Base-by-base conservation (phyloP, 352 stramenopile genomes). In the Phytopythium kandeliae region DNA sequence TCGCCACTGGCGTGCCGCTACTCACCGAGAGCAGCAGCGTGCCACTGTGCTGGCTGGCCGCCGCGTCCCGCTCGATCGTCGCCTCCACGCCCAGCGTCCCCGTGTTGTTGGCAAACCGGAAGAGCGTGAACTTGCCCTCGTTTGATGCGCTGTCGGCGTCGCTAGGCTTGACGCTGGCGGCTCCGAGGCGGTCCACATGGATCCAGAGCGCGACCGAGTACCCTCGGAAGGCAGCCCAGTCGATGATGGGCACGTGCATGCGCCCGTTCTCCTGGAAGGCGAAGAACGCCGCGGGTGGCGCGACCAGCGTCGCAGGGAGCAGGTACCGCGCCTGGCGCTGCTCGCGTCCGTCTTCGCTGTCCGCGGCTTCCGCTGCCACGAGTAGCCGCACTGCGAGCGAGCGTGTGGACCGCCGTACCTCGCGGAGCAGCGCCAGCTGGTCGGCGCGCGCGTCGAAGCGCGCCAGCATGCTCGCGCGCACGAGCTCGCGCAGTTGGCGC, bases 181-280 rank as follows among this genome's bases (percentile, higher is more conserved):
- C 52, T 11, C 42, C 40, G 5, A 38, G 16, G n/a, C 62, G 47
- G 28, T 71, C 67, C 15, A 86, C 57, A 38, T 81, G 74, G 35
- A 92, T 62, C 84, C 84, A 94, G 22, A 94, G 35, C 33, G 77
- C 75, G 24, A 94, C 65, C 4, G 84, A 83, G 59, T 90, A 94
- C 0, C 80, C 80, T 24, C 84, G 77, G 54, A 94, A 94, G 17
- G 71, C 66, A 17, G 64, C 69, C 84, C 84, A 94, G 56, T 90
- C 77, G 30, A 94, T 65, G 22, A 87, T 73, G 5, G 84, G 84
- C 26, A 94, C 56, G 42, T 85, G 67, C 69, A 94, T 82, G n/a
- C 65, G 61, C 15, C 78, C 74, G 24, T 77, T 85, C 16, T 73
- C 72, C 4, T 49, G 69, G 35, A 93, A 84, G 30, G 54, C 63